Percentiles rank a stretch among this genome's conserved stretches.
phyloP scores from a whole-genome alignment of 768 basidiomycete genomes.

The Pisolithus marmoratus region DNA sequence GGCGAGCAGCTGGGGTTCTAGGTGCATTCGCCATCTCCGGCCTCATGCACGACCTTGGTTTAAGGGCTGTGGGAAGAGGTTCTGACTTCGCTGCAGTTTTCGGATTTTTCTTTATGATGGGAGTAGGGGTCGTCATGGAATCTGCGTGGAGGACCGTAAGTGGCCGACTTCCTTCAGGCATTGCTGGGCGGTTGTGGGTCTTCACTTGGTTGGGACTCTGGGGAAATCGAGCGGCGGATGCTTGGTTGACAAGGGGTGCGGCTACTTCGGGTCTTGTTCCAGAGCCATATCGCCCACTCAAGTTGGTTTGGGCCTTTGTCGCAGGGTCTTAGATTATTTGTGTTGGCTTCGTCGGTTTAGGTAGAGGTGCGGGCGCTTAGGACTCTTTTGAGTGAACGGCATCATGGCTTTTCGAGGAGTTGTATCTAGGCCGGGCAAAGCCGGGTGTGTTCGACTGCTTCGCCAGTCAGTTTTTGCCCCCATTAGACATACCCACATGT shows the following conservation, averaged over 20 bases:
- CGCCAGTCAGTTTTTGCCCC: too few species aligned
- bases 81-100: slow-evolving; percentile 36
- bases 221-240: slow-evolving; percentile 43
- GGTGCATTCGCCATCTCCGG: slow-evolving; percentile 54
- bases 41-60: slow-evolving; percentile 46
- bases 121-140: slow-evolving; percentile 46
- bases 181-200: slow-evolving; percentile 45
- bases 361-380: too few species aligned
- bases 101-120: slow-evolving; percentile 52
- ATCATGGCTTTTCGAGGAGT: too few species aligned
- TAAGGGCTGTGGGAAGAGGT: slow-evolving; percentile 56
- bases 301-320: slow-evolving; percentile 24
- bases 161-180: slow-evolving; percentile 38
- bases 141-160: slow-evolving; percentile 34
- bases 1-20: slow-evolving; percentile 42
- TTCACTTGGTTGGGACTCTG: slow-evolving; percentile 40
- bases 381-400: too few species aligned
- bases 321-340: too few species aligned
- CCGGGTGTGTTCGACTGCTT: too few species aligned
- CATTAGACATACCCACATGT: too few species aligned
- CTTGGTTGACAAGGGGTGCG: slow-evolving; percentile 4
- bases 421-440: too few species aligned
- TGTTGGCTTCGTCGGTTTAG: too few species aligned
- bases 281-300: slow-evolving; percentile 1
- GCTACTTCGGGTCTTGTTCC: background rate